Percentiles rank a stretch among this genome's conserved stretches.
phyloP scores from a whole-genome alignment of 768 basidiomycete genomes.

The Roridomyces roridus region DNA sequence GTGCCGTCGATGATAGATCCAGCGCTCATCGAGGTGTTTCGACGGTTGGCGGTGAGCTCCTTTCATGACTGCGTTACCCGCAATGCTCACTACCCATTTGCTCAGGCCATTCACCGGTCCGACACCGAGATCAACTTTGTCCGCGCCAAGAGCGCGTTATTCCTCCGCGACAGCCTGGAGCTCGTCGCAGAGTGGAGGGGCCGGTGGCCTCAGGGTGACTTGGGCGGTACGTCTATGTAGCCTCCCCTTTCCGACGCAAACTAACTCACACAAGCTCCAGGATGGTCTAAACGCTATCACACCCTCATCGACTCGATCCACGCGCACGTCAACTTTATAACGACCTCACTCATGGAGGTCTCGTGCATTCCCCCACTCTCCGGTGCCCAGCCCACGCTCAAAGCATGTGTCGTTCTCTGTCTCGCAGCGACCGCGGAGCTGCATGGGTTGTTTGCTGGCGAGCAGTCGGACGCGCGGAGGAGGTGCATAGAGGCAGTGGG shows the following conservation, averaged over 20 bases:
- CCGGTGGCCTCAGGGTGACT: background rate
- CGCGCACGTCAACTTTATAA: constrained; percentile 13
- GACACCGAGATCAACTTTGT: constrained; percentile 17
- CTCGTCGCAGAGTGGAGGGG: constrained; percentile 13
- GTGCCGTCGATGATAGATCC: constrained; percentile 6
- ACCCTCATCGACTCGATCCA: constrained; percentile 9
- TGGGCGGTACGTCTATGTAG: background rate
- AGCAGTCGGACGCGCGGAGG: constrained; percentile 1
- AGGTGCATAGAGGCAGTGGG: constrained; percentile 5
- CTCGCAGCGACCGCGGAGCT: constrained; percentile 9
- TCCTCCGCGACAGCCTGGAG: constrained; percentile 8
- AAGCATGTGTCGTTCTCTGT: background rate
- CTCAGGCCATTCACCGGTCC: constrained; percentile 1
- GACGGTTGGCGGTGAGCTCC: constrained; percentile 5
- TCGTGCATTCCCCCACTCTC: constrained; percentile 11
- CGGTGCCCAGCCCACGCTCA: constrained; percentile 1
- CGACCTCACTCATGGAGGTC: constrained; percentile 8
- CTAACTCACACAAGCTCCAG: background rate
- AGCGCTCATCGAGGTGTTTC: constrained; percentile 2
- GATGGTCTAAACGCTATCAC: constrained; percentile 18
- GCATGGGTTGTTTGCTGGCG: constrained; percentile 10
- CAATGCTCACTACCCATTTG: background rate
- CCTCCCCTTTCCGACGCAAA: background rate
- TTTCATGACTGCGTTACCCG: background rate
- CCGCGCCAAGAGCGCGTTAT: constrained; percentile 12